A percentile compares a stretch with the other conserved stretches of the same genome.
Conservation (phyloP, 169 alveolate genomes). For the Plasmodium cynomolgi region DNA sequence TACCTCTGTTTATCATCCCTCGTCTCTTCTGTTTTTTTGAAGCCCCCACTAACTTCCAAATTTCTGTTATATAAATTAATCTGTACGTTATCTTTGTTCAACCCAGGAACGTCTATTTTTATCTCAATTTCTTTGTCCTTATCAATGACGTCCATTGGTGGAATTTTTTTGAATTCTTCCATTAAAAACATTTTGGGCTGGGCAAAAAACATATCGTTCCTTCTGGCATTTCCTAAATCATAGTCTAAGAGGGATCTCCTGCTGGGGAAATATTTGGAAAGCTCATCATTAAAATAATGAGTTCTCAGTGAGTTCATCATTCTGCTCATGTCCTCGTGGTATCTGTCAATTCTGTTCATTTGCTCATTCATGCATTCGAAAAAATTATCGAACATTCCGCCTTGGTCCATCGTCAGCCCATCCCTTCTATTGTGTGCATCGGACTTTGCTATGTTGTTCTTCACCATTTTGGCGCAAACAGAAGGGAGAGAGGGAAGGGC, state of each 20-base stretch:
- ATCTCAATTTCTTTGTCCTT: conserved; percentile 49
- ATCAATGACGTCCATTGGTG: conserved; percentile 44
- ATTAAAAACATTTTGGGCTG: conserved; percentile 4
- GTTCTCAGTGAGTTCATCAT: conserved; percentile 49
- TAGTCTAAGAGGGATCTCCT: conserved; percentile 37
- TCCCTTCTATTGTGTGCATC: conserved; percentile 2
- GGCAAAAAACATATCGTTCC: conserved; percentile 4
- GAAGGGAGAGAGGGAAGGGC: not conserved
- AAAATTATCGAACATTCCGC: conserved; percentile 14
- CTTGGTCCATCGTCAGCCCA: not conserved
- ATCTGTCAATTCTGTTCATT: conserved; percentile 7
- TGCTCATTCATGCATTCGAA: conserved; percentile 45
- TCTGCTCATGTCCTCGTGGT: conserved; percentile 41
- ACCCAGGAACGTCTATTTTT: conserved; percentile 59
- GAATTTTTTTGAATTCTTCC: conserved; percentile 11
- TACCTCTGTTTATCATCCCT: conserved; percentile 40
- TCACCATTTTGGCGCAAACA: conserved; percentile 17
- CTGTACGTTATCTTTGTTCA: conserved; percentile 49
- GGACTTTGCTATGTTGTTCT: not conserved
- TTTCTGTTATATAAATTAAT: conserved; percentile 9
- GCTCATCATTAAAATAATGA: conserved; percentile 20
- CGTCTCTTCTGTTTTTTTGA: conserved; percentile 17
- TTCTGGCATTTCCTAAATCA: conserved; percentile 20
- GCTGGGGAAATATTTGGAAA: conserved; percentile 25
- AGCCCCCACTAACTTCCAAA: conserved; percentile 33